Evolutionary conservation across 169 alveolate genomes (phyloP).

Genomic region (Plasmodium sp.): DNA sequence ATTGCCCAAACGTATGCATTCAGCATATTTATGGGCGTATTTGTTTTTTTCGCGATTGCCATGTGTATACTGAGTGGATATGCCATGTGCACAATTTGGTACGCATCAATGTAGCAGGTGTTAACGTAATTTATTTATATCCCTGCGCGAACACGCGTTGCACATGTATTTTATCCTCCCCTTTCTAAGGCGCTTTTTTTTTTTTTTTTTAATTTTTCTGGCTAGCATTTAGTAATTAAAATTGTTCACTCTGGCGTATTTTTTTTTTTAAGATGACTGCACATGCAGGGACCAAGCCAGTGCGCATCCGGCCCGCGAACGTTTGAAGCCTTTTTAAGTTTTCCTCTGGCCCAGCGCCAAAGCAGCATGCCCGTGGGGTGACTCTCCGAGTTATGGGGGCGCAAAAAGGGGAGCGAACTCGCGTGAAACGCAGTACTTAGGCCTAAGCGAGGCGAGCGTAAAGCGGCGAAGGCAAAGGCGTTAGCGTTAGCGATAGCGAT

Average conservation of each 20-base stretch:
- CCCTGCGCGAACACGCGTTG: not conserved
- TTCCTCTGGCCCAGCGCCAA: not conserved
- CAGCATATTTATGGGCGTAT: not conserved
- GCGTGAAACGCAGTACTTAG: not conserved
- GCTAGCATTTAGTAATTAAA: not conserved
- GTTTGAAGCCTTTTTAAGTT: not conserved
- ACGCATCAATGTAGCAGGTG: not conserved
- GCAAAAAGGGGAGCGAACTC: not conserved
- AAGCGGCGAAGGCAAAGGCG: not conserved
- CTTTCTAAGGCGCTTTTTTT: not conserved
- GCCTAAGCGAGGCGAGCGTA: not conserved
- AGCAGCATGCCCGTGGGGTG: not conserved
- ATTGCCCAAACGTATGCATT: not conserved
- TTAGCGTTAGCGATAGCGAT: too few relatives aligned
- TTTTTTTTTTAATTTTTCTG: not conserved
- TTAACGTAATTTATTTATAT: not conserved
- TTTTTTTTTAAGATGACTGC: not conserved
- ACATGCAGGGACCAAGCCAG: not conserved
- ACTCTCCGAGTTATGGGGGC: not conserved
- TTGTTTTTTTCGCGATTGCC: not conserved
- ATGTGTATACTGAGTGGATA: not conserved
- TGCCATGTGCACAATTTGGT: not conserved
- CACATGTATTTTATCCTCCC: not conserved
- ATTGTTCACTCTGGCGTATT: not conserved
- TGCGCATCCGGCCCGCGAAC: not conserved